A percentile compares a stretch with the other conserved stretches of the same genome.
Conservation (phyloP, 495 filamentous ascomycete species). For the Penicillium mononematosum region DNA sequence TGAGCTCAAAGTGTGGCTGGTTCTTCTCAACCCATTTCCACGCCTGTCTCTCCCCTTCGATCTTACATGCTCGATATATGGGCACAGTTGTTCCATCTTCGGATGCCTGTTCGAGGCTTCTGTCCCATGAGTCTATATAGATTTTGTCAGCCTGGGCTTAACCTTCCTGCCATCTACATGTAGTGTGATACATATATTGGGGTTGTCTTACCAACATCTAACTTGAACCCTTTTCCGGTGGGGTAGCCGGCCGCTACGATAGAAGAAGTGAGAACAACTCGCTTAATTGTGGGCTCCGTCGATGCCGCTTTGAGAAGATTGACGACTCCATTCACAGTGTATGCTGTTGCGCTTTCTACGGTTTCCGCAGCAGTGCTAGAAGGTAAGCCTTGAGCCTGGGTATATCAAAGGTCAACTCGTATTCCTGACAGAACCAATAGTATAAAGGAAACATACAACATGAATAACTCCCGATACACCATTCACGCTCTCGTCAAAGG, state of each 20-base stretch:
- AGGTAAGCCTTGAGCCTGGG: slow-evolving; percentile 31
- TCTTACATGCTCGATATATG: slow-evolving; percentile 54
- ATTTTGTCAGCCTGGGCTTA: background rate
- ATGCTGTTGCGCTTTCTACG: background rate
- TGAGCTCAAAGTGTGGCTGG: slow-evolving; percentile 47
- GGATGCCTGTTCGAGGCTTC: slow-evolving; percentile 12
- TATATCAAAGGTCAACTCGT: slow-evolving; percentile 50
- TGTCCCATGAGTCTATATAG: slow-evolving; percentile 3
- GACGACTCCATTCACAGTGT: background rate
- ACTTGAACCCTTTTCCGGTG: background rate
- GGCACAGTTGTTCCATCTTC: slow-evolving; percentile 15
- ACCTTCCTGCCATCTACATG: no score
- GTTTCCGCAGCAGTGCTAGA: slow-evolving; percentile 4
- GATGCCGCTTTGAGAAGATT: background rate
- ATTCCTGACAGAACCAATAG: slow-evolving; percentile 33
- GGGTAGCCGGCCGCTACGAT: background rate
- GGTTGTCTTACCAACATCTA: background rate
- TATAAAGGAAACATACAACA: slow-evolving; percentile 19
- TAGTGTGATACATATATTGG: background rate
- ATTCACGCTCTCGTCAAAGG: slow-evolving; percentile 45
- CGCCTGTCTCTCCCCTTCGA: slow-evolving; percentile 48
- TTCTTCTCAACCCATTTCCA: slow-evolving; percentile 53
- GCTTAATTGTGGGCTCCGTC: background rate
- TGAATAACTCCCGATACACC: slow-evolving; percentile 39
- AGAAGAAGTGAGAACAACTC: slow-evolving; percentile 5